A percentile compares a stretch with the other conserved stretches of the same genome.
phyloP scores from a whole-genome alignment of 2,329 filamentous ascomycete genomes.

The Endoconidiophora laricicola region DNA sequence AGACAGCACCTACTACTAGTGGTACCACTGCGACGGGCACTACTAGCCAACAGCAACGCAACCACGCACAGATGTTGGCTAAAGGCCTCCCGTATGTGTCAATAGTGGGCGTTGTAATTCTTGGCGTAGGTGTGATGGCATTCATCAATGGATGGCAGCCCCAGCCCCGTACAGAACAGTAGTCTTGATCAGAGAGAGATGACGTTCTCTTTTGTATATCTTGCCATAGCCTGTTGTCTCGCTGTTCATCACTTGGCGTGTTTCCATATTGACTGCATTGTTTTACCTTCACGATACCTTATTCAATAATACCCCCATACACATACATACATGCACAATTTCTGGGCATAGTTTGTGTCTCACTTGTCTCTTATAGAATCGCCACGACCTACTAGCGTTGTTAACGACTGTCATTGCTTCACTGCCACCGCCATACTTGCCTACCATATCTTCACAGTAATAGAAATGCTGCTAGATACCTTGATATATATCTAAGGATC shows the following conservation, averaged over 20 bases:
- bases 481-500: too few species aligned
- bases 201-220: background rate
- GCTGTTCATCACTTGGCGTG: background rate
- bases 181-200: background rate
- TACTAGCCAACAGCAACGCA: conserved; percentile 6
- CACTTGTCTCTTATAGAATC: background rate
- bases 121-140: conserved; percentile 73
- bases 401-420: background rate
- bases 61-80: conserved; percentile 19
- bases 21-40: background rate
- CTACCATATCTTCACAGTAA: too few species aligned
- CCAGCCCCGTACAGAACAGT: conserved; percentile 20
- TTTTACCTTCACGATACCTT: background rate
- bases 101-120: conserved; percentile 64
- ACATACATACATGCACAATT: background rate
- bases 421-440: too few species aligned
- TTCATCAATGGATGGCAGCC: conserved; percentile 71
- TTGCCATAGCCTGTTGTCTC: background rate
- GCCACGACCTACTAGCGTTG: too few species aligned
- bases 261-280: background rate
- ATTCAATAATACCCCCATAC: background rate
- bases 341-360: background rate
- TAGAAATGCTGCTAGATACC: too few species aligned
- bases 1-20: background rate
- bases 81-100: conserved; percentile 58